Base-by-base conservation (phyloP, 352 stramenopile genomes). In the Plasmopara viticola region DNA sequence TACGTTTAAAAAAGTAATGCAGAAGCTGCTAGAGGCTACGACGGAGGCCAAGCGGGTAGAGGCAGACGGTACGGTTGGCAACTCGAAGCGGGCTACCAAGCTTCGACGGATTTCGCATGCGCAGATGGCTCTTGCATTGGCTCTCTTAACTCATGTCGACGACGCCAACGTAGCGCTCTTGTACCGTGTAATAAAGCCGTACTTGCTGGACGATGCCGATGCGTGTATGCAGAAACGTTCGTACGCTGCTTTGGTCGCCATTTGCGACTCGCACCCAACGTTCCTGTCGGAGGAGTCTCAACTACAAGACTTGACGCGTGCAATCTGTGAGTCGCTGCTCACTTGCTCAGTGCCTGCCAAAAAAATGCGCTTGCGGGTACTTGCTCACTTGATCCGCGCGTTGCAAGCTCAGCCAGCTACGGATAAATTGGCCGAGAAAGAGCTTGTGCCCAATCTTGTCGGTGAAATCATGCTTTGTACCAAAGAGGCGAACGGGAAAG, bases 401-500 rank as follows among this genome's bases (percentile, higher is more conserved):
- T 85, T 91, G 49, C 66, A 91, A 47, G 67, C 85, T 44, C 72
- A 95, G 33, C 48, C 61, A 4, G 51, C 61, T 20, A 70, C 68
- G 34, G 70, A 94, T 40, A 63, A 65, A 37, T 53, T 64, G 18
- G 77, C 80, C 29, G 60, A 74, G 45, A 74, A 78, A 41, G 75
- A 96, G 51, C 64, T 97, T 14, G 86, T 97, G 49, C 84, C 90
- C 37, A 88, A 87, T 56, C 80, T 98, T 20, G 80, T 97, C n/a
- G 87, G 87, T 18, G 95, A 98, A 70, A 96, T 97, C 45, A 86
- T 98, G 50, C 71, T 98, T 17, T 98, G 92, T 64, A 94, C 96
- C 14, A 98, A 98, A 70, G 95, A 98, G 66, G 90, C 90, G 9
- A 98, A 98, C 53, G 89, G 79, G 35, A 97, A 97, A 60, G 96